Percentiles rank a stretch among this genome's conserved stretches.
phyloP scores from a whole-genome alignment of 495 filamentous ascomycete species.

The Oleoguttula mirabilis region DNA sequence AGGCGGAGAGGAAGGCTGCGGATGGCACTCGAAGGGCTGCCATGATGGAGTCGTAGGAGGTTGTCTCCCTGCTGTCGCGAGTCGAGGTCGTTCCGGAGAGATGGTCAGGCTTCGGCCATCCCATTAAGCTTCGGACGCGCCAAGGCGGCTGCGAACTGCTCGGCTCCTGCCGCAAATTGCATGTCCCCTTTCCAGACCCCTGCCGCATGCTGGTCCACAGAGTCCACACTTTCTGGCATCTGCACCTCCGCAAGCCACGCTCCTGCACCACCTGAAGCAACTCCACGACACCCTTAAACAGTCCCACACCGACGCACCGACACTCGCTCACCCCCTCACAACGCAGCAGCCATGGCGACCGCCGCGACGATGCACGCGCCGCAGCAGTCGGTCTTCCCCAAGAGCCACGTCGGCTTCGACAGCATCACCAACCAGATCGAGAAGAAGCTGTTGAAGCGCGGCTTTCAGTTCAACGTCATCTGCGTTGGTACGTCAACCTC shows the following conservation, averaged over 20 bases:
- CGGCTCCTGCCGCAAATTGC: background rate
- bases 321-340: background rate
- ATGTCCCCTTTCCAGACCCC: background rate
- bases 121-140: too few species aligned
- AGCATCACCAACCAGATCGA: constrained; percentile 99
- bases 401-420: constrained; percentile 90
- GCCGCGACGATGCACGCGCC: constrained; percentile 36
- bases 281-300: background rate
- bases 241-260: background rate
- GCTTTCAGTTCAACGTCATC: constrained; percentile 99
- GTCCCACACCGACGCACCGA: background rate
- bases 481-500: constrained; percentile 88
- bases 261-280: background rate
- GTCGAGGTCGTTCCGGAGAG: too few species aligned
- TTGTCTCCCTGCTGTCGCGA: too few species aligned
- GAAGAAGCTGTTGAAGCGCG: constrained; percentile 97
- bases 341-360: constrained; percentile 31
- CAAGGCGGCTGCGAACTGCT: too few species aligned
- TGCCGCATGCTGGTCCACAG: too few species aligned
- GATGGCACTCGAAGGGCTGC: constrained; percentile 25
- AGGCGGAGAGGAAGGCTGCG: constrained; percentile 22
- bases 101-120: too few species aligned
- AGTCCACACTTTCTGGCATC: too few species aligned
- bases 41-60: too few species aligned
- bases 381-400: constrained; percentile 62